phyloP scores from a whole-genome alignment of 169 alveolate species.

The Plasmodium coatneyi region DNA sequence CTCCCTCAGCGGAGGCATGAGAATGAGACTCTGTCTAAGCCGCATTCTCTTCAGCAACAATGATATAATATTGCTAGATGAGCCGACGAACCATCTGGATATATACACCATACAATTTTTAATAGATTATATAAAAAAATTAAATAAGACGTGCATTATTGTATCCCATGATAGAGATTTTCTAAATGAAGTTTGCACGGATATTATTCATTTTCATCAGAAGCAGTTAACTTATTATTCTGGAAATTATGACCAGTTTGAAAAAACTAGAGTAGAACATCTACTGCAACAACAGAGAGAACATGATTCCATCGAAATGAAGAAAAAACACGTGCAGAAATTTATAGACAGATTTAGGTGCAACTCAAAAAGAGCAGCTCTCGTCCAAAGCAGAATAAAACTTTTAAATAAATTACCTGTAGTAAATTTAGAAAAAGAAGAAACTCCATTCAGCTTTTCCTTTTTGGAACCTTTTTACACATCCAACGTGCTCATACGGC shows the following conservation, averaged over 20 bases:
- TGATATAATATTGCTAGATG: slow-evolving; percentile 81
- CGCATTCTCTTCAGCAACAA: slow-evolving; percentile 90
- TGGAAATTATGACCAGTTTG: slow-evolving; percentile 96
- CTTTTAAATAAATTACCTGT: slow-evolving; percentile 93
- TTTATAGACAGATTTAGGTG: slow-evolving; percentile 95
- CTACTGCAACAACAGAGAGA: slow-evolving; percentile 89
- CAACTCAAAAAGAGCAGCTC: slow-evolving; percentile 95
- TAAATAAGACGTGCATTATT: slow-evolving; percentile 94
- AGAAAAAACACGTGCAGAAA: slow-evolving; percentile 94
- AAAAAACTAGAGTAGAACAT: slow-evolving; percentile 91
- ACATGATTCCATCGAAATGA: slow-evolving; percentile 90
- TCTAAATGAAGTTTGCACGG: slow-evolving; percentile 95
- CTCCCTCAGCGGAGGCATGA: slow-evolving; percentile 92
- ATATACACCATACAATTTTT: slow-evolving; percentile 91
- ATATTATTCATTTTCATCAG: slow-evolving; percentile 94
- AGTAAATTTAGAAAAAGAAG: slow-evolving; percentile 94
- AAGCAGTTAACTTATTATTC: slow-evolving; percentile 89
- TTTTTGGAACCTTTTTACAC: slow-evolving; percentile 91
- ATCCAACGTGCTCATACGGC: slow-evolving; percentile 88
- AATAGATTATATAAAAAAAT: slow-evolving; percentile 92
- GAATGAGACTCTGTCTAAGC: slow-evolving; percentile 84
- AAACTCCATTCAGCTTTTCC: slow-evolving; percentile 95
- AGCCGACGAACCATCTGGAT: slow-evolving; percentile 86
- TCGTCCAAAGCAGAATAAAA: slow-evolving; percentile 96
- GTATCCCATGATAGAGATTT: slow-evolving; percentile 98